phyloP scores from a whole-genome alignment of 768 basidiomycete species.

The Macrolepiota albuminosa region DNA sequence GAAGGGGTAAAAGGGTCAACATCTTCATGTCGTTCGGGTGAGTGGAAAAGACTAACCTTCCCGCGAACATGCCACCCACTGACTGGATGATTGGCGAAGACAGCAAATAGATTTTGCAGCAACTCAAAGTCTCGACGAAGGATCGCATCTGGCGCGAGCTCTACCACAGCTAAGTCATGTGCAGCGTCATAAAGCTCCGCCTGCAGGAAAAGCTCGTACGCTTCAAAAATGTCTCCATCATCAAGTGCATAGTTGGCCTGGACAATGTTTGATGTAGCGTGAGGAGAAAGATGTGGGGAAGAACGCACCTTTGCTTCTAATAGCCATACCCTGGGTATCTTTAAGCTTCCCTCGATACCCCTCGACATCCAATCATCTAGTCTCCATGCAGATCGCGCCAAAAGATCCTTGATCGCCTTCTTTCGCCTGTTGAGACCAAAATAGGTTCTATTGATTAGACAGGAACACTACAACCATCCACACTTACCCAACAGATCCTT shows the following conservation, averaged over 20 bases:
- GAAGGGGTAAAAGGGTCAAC: not conserved
- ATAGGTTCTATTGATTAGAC: constrained; percentile 6
- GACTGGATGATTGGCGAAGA: constrained; percentile 54
- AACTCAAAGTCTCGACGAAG: constrained; percentile 62
- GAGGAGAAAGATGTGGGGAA: not conserved
- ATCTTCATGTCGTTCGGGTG: not conserved
- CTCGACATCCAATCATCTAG: constrained; percentile 72
- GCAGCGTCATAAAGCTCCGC: constrained; percentile 71
- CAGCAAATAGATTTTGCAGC: constrained; percentile 62
- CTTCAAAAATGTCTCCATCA: constrained; percentile 58
- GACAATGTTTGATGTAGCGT: not conserved
- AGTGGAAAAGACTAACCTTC: constrained; percentile 46
- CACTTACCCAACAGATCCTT: constrained; percentile 71
- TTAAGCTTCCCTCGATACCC: constrained; percentile 69
- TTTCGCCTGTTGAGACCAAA: constrained; percentile 53
- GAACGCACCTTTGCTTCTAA: constrained; percentile 73
- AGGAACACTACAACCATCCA: constrained; percentile 16
- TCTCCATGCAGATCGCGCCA: constrained; percentile 61
- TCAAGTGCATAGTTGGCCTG: constrained; percentile 68
- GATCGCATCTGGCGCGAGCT: constrained; percentile 86
- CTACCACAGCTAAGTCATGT: constrained; percentile 78
- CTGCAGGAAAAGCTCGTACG: constrained; percentile 71
- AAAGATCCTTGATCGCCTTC: constrained; percentile 76
- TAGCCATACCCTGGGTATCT: constrained; percentile 85
- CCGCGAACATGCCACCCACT: constrained; percentile 82